Conservation (phyloP, 2,329 filamentous ascomycete genomes). For the Aspergillus proliferans region DNA sequence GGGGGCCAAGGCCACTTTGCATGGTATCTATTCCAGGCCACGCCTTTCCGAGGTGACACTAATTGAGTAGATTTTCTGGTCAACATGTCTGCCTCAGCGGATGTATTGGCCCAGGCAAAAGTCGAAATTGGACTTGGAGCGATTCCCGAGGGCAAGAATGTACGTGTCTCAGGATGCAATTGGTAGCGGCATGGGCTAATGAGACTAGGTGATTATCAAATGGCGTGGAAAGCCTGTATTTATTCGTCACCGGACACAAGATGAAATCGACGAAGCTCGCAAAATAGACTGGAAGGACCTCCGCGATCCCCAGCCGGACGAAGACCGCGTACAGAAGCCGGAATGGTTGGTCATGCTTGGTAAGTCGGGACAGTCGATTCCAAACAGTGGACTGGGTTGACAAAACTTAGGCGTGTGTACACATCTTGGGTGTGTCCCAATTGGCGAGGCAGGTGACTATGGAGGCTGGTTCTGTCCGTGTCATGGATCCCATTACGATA, state of each 20-base stretch:
- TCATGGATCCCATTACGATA: constrained; percentile 99
- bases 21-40: constrained; percentile 63
- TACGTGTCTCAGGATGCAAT: constrained; percentile 42
- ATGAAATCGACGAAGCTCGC: constrained; percentile 94
- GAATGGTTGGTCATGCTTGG: constrained; percentile 99
- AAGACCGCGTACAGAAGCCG: constrained; percentile 92
- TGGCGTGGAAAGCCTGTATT: constrained; percentile 99
- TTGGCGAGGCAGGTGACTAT: constrained; percentile 95
- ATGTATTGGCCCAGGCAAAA: constrained; percentile 98
- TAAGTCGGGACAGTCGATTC: constrained; percentile 42
- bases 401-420: constrained; percentile 77
- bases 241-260: constrained; percentile 91
- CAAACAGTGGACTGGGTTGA: constrained; percentile 2
- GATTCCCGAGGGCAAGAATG: constrained; percentile 99
- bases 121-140: constrained; percentile 89
- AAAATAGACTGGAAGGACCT: constrained; percentile 73
- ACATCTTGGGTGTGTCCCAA: constrained; percentile 97
- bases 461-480: constrained; percentile 99
- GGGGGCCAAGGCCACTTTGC: constrained; percentile 94
- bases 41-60: constrained; percentile 1
- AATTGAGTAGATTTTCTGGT: constrained; percentile 81
- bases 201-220: constrained; percentile 85
- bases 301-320: constrained; percentile 85
- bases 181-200: not conserved
- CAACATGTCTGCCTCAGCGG: constrained; percentile 99